Evolutionary conservation across 495 filamentous ascomycete species (phyloP).

Genomic region (Melanomma pulvis-pyrius): DNA sequence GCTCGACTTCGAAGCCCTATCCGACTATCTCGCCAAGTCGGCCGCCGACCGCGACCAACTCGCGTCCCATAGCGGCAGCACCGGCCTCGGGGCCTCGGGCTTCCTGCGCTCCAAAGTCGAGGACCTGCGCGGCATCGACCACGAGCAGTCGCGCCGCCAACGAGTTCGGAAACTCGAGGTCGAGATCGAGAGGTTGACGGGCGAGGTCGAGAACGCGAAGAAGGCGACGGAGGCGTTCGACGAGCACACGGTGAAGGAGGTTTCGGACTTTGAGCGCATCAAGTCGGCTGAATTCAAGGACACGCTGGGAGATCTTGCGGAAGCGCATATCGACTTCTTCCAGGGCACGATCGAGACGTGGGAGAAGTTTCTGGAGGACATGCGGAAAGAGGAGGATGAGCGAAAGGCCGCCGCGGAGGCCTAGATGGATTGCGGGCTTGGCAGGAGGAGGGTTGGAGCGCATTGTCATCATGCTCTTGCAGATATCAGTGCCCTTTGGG

Average conservation of each 20-base stretch:
- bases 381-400: constrained; percentile 62
- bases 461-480: no score
- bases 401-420: constrained; percentile 14
- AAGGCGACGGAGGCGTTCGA: constrained; percentile 84
- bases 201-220: constrained; percentile 84
- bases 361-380: constrained; percentile 85
- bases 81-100: constrained; percentile 67
- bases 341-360: constrained; percentile 76
- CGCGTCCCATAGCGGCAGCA: constrained; percentile 61
- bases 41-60: constrained; percentile 86
- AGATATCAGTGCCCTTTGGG: background rate
- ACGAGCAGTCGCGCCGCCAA: constrained; percentile 86
- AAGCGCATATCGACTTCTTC: constrained; percentile 87
- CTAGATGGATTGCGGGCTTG: background rate
- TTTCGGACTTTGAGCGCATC: constrained; percentile 92
- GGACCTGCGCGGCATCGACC: constrained; percentile 94
- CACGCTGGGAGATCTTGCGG: constrained; percentile 78
- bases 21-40: constrained; percentile 90
- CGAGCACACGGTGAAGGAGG: constrained; percentile 90
- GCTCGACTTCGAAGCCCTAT: constrained; percentile 93
- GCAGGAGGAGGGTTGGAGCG: background rate
- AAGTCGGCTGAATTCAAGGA: constrained; percentile 90
- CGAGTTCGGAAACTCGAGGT: constrained; percentile 86
- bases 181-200: constrained; percentile 83
- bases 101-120: constrained; percentile 95